These are phyloP conservation scores for Cyclostephanos invisitatus DNA, from an alignment of 108 stramenopile genomes.

Conservation along the genomic window DNA sequence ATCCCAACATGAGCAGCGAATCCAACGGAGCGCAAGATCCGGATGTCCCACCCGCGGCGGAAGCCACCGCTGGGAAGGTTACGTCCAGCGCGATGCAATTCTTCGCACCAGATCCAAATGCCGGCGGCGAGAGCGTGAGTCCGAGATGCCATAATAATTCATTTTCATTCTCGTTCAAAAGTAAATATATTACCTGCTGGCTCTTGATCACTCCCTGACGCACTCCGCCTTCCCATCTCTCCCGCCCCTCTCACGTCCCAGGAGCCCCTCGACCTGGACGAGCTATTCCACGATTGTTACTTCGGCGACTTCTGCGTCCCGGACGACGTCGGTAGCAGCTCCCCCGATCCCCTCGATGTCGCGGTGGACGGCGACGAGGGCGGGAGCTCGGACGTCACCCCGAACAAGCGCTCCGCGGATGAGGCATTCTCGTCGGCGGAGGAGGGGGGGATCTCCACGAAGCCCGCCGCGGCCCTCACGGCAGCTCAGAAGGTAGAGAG, in stretches of 20 bases:
- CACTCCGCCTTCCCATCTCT: not conserved
- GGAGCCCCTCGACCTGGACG: slow-evolving; percentile 76
- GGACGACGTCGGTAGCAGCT: slow-evolving; percentile 37
- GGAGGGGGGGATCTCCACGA: slow-evolving; percentile 31
- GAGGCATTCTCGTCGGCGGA: slow-evolving; percentile 30
- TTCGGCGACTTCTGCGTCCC: slow-evolving; percentile 71
- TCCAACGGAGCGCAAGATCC: not conserved
- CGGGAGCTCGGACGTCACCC: slow-evolving; percentile 14
- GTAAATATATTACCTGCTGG: too few species aligned
- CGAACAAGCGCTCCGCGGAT: slow-evolving; percentile 51
- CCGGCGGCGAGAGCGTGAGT: slow-evolving; percentile 39
- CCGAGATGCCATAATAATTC: too few species aligned
- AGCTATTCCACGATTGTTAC: slow-evolving; percentile 87
- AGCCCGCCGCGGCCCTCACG: slow-evolving; percentile 55
- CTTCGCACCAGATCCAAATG: slow-evolving; percentile 47
- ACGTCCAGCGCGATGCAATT: slow-evolving; percentile 45
- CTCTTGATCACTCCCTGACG: too few species aligned
- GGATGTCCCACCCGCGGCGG: not conserved
- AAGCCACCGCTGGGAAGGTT: too few species aligned
- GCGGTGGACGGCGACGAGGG: slow-evolving; percentile 13
- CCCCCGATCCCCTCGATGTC: not conserved
- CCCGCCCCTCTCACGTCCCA: not conserved
- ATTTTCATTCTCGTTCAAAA: too few species aligned
- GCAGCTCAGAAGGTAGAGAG: slow-evolving; percentile 87
- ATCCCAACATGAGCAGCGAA: not conserved